Percentiles rank a stretch among this genome's conserved stretches.
These are phyloP conservation scores for Kingdonia uniflora DNA, from an alignment of 164 flowering plant genomes.

Conservation along the genomic window DNA sequence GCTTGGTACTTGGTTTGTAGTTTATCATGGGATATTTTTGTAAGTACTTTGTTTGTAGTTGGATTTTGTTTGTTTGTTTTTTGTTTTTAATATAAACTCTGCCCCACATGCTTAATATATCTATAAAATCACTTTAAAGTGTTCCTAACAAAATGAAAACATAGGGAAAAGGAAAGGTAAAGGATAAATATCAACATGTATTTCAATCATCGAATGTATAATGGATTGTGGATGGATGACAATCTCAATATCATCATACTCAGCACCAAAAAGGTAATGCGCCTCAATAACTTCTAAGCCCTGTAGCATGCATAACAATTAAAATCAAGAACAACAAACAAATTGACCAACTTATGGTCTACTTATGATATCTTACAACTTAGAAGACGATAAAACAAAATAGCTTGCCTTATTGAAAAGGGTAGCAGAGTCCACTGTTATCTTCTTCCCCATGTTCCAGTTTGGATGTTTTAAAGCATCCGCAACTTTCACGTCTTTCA, in stretches of 20 bases:
- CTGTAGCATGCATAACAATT: conserved; percentile 23
- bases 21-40: too few species aligned
- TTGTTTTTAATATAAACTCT: too few species aligned
- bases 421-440: conserved; percentile 98
- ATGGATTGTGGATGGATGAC: conserved; percentile 96
- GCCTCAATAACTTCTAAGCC: conserved; percentile 99
- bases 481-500: conserved; percentile 89
- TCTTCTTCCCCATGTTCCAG: conserved; percentile 97
- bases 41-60: too few species aligned
- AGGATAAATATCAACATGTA: conserved; percentile 42
- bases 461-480: conserved; percentile 99
- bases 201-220: conserved; percentile 95
- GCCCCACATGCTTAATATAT: too few species aligned
- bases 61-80: too few species aligned
- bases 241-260: conserved; percentile 86
- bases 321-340: too few species aligned
- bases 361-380: neutral
- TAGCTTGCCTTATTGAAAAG: conserved; percentile 79
- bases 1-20: too few species aligned
- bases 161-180: neutral
- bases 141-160: too few species aligned
- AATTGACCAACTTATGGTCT: too few species aligned
- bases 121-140: too few species aligned
- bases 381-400: conserved; percentile 1
- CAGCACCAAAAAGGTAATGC: conserved; percentile 90